Conservation (phyloP, 306 rosid species). For the Trifolium subterraneum region DNA sequence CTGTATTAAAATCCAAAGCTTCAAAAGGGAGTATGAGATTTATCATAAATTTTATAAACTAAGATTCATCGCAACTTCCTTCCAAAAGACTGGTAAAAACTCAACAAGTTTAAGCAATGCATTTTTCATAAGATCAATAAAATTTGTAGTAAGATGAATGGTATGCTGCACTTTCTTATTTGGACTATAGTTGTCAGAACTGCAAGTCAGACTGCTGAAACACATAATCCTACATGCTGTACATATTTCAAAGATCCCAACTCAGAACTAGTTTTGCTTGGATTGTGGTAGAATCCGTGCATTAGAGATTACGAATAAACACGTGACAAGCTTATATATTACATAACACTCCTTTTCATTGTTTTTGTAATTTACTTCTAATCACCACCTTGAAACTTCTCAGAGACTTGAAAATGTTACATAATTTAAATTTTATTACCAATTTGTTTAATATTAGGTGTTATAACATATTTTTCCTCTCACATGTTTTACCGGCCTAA, state of each 20-base stretch:
- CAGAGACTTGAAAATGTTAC: background rate
- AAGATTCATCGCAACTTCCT: slow-evolving; percentile 7
- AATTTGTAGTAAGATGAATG: background rate
- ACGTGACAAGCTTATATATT: no score
- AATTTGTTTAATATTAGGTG: background rate
- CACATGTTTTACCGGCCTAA: background rate
- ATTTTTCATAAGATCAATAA: background rate
- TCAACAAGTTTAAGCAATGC: background rate
- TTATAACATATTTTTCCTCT: background rate
- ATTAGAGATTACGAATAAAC: no score
- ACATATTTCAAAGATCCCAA: background rate
- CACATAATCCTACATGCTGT: background rate
- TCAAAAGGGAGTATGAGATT: slow-evolving; percentile 1
- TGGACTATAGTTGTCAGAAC: slow-evolving; percentile 2
- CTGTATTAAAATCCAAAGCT: slow-evolving; percentile 6
- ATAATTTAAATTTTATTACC: background rate
- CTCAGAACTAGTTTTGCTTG: background rate
- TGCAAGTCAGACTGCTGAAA: background rate
- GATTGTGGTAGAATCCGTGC: background rate
- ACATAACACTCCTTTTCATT: background rate
- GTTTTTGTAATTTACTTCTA: background rate
- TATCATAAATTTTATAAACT: slow-evolving; percentile 3
- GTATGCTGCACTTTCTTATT: background rate
- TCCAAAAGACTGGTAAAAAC: background rate
- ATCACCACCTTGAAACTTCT: background rate